Conservation (phyloP, 2,329 filamentous ascomycete genomes). For the Aspergillaceae sp. region DNA sequence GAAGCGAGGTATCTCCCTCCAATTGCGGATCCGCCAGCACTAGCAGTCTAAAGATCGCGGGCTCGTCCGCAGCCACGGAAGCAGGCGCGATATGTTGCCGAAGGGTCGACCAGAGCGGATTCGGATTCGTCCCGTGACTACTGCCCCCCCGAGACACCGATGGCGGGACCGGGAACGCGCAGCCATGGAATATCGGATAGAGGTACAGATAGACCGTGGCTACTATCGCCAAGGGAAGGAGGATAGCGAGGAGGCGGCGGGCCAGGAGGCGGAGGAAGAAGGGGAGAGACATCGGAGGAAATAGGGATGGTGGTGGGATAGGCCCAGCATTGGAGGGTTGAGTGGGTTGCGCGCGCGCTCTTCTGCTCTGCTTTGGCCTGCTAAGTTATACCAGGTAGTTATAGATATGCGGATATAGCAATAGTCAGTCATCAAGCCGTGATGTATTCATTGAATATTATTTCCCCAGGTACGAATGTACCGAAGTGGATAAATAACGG, state of each 20-base stretch:
- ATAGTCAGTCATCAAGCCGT: too few relatives aligned
- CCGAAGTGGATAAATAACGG: too few relatives aligned
- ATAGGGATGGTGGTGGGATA: not conserved
- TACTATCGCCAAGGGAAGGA: conserved; percentile 59
- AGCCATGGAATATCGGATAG: conserved; percentile 72
- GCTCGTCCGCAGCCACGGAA: conserved; percentile 8
- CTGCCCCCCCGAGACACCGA: too few relatives aligned
- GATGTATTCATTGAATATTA: too few relatives aligned
- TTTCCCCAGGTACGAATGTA: too few relatives aligned
- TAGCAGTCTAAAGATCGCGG: conserved; percentile 75
- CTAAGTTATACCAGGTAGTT: not conserved
- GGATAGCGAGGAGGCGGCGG: conserved; percentile 38
- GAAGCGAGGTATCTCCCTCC: conserved; percentile 82
- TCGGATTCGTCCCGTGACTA: too few relatives aligned
- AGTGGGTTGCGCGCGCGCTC: too few relatives aligned
- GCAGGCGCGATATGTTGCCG: conserved; percentile 25
- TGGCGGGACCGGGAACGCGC: conserved; percentile 60
- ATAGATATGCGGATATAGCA: too few relatives aligned
- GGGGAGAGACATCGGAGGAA: conserved; percentile 43
- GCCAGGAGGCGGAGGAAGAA: conserved; percentile 41
- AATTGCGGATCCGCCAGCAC: conserved; percentile 87
- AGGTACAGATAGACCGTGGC: conserved; percentile 75
- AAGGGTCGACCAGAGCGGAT: conserved; percentile 27
- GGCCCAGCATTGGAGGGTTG: not conserved
- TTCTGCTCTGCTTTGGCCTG: too few relatives aligned